Base-by-base conservation (phyloP, 2,329 filamentous ascomycete species). In the Exophiala xenobiotica region DNA sequence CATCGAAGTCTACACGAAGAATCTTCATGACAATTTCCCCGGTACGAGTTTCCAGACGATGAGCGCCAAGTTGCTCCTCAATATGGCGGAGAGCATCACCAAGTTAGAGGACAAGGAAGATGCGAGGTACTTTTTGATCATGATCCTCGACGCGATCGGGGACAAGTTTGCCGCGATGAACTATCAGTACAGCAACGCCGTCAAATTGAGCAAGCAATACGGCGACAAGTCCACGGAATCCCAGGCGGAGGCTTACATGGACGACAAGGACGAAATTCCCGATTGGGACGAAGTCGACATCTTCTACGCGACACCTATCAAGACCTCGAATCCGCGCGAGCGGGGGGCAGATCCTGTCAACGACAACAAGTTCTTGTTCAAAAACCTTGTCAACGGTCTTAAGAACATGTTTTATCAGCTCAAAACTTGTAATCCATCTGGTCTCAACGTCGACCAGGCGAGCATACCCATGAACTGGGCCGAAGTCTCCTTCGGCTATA, bases 121-220 rank as follows among this genome's bases (percentile, higher is more conserved):
- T 68, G 93, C 93, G 19, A 85, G 95, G 4, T 91, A 97, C 68
- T 96, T 96, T 67, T 75, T 99, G 55, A 90, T 99, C 65, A 93
- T 95, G 83, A 97, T 99, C 38, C 74, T 99, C 50, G 95, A 97
- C 69, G 93, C 95, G 7, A 97, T 99, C 61, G 93, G 89, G 42
- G 93, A 99, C 66, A 99, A 99, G 67, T 97, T 99, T 66, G 91
- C 91, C 1, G 85, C 90, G 2, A 99, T 99, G 93, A 99, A 99
- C 66, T 81, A 89, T 50, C 90, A 97, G 68, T 97, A 95, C 66
- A 81, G 86, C 29, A 99, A 99, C 68, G 90, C 93, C 12, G 88
- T 96, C 39, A 99, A 97, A 72, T 78, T 96, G 4, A 96, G 90
- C 9, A 88, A 86, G 64, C 79, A 85, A 41, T 88, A 88, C 64